Evolutionary conservation across 805 yeast genomes (phyloP), one percentile per base, ranked within the genome.

Genomic region (Metschnikowia cerradonensis): DNA sequence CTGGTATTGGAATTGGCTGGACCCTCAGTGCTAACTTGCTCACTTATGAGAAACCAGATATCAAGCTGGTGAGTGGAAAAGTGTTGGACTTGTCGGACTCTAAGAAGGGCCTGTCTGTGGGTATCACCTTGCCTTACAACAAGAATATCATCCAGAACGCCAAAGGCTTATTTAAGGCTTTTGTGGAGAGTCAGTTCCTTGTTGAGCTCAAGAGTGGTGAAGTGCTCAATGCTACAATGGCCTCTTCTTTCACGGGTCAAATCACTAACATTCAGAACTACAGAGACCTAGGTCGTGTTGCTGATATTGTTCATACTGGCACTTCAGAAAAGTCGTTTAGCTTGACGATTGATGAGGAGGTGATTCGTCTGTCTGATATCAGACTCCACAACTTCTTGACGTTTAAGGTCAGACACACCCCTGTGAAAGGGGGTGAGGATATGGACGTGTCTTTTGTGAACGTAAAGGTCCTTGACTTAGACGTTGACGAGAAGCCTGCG

Each of bases 11-110:
- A 1, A 70, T 76, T 19, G 80, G 82, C 61, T 84, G 90, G 90
- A 75, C 82, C 43, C 66, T 82, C 14, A 68, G 84, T 26, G 87
- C 83, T 11, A 79, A 76, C 52, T 58, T 84, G 32, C 69, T 79
- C 37, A 68, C 81, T 17, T 84, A 82, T 79, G 84, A 81, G 62
- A 72, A 73, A 47, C 56, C 61, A 1, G 55, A 67, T 11, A 71
- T 82, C 30, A 66, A 57, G 10, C 59, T 61, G 17, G 66, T 77
- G 36, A 47, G 58, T 5, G 85, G 84, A 51, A 62, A 66, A 10
- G 55, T 79, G 1, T 37, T 54, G 5, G 36, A 58, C 8, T 34
- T 61, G n/a, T 56, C 55, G 6, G 51, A 67, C 32, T 58, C 59
- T 23, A 59, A 61, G 20, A 32, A 33, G 6, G 71, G 70, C 10